These are phyloP conservation scores for Cyberlindnera maclurae DNA, from an alignment of 805 yeast species.

Conservation along the genomic window DNA sequence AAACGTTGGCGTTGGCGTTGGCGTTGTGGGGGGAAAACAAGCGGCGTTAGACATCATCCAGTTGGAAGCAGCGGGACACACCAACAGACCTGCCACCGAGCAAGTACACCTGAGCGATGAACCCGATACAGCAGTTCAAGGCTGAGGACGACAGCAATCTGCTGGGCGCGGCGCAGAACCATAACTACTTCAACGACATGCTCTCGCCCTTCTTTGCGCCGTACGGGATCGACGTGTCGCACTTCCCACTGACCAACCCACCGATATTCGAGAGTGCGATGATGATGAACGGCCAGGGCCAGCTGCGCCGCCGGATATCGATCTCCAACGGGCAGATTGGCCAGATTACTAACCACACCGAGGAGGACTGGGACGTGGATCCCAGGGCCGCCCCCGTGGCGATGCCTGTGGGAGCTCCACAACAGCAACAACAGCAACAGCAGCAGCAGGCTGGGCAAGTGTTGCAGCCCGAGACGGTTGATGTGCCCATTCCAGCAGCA, in stretches of 20 bases:
- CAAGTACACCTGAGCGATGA: no score
- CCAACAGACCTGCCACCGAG: no score
- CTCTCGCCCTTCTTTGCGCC: slow-evolving; percentile 38
- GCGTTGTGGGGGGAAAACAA: no score
- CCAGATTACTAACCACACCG: slow-evolving; percentile 45
- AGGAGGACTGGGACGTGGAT: slow-evolving; percentile 22
- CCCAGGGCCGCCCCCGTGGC: not conserved
- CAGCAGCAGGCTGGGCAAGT: no score
- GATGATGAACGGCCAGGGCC: slow-evolving; percentile 28
- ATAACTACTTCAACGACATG: slow-evolving; percentile 25
- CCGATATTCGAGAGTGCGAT: slow-evolving; percentile 40
- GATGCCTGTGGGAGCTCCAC: not conserved
- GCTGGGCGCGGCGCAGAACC: slow-evolving; percentile 2
- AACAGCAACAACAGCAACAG: not conserved
- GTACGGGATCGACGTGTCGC: slow-evolving; percentile 36
- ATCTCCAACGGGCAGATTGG: slow-evolving; percentile 84
- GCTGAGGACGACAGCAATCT: slow-evolving; percentile 1
- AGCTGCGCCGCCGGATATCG: slow-evolving; percentile 56
- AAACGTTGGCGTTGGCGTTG: no score
- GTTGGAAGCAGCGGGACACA: no score
- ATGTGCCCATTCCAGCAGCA: slow-evolving; percentile 4
- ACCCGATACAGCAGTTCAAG: not conserved
- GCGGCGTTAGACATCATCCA: no score
- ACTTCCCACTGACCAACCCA: slow-evolving; percentile 38
- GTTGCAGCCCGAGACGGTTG: no score